These are phyloP conservation scores for Metschnikowia reukaufii DNA, from an alignment of 805 yeast genomes.

Conservation along the genomic window DNA sequence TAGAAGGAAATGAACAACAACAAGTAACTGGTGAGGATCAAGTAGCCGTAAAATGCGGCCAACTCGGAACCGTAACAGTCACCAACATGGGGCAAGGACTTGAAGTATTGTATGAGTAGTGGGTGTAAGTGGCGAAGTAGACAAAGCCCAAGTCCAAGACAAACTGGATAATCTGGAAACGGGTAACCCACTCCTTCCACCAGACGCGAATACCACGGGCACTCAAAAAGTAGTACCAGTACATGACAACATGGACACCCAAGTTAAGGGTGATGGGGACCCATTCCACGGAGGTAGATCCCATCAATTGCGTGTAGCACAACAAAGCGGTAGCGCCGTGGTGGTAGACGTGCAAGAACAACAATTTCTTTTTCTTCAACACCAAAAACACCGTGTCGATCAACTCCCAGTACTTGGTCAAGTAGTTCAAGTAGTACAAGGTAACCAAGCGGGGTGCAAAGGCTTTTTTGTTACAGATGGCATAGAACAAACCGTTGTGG, in stretches of 20 bases:
- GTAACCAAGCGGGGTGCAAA: conserved; percentile 84
- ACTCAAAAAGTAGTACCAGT: conserved; percentile 93
- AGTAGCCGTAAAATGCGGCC: conserved; percentile 91
- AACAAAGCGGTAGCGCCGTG: conserved; percentile 97
- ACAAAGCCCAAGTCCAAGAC: conserved; percentile 86
- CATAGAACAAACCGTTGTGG: conserved; percentile 75
- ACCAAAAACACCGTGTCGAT: conserved; percentile 91
- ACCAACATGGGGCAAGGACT: conserved; percentile 65
- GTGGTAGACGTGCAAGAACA: conserved; percentile 93
- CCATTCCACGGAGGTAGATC: conserved; percentile 91
- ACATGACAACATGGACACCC: conserved; percentile 94
- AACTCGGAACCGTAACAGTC: conserved; percentile 89
- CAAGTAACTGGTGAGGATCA: conserved; percentile 83
- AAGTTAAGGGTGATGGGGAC: conserved; percentile 87
- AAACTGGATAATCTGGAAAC: conserved; percentile 93
- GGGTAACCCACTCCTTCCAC: conserved; percentile 99
- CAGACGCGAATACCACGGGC: conserved; percentile 93
- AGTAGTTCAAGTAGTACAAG: conserved; percentile 85
- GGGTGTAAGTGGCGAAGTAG: conserved; percentile 91
- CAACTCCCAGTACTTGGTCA: conserved; percentile 86
- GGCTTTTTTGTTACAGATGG: conserved; percentile 74
- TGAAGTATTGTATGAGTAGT: conserved; percentile 73
- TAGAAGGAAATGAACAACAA: conserved; percentile 90
- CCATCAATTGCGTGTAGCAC: conserved; percentile 90
- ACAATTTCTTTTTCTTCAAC: conserved; percentile 84